phyloP scores from a whole-genome alignment of 2,329 filamentous ascomycete species.

The Aspergillus persii region DNA sequence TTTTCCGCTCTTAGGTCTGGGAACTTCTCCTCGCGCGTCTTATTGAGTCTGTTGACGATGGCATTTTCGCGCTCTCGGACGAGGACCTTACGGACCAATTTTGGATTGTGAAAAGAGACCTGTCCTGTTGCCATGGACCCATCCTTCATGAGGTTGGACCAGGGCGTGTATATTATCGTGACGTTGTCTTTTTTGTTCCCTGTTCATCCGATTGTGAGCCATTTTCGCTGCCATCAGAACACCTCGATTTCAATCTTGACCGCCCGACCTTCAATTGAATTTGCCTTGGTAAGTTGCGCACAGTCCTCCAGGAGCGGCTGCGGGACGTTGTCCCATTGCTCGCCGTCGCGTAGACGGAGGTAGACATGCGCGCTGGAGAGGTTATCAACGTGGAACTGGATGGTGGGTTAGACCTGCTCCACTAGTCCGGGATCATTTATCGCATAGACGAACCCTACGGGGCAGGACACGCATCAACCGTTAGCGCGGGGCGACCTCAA shows the following conservation, averaged over 20 bases:
- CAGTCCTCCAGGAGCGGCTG: conserved; percentile 75
- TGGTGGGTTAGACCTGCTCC: conserved; percentile 8
- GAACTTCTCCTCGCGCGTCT: conserved; percentile 85
- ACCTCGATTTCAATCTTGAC: background rate
- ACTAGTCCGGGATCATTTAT: background rate
- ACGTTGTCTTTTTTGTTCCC: conserved; percentile 99
- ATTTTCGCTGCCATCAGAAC: background rate
- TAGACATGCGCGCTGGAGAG: conserved; percentile 96
- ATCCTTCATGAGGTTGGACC: conserved; percentile 93
- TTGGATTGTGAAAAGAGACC: conserved; percentile 87
- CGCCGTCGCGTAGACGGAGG: conserved; percentile 73
- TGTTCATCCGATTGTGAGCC: conserved; percentile 35
- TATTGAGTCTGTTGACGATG: conserved; percentile 96
- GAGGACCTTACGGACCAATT: conserved; percentile 76
- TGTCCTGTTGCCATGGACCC: conserved; percentile 94
- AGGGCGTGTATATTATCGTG: conserved; percentile 94
- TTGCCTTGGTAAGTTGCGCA: conserved; percentile 97
- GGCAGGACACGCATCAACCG: background rate
- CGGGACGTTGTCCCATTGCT: conserved; percentile 81
- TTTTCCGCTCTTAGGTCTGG: conserved; percentile 81
- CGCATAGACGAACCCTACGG: conserved; percentile 31
- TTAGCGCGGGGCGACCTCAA: background rate
- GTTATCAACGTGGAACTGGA: conserved; percentile 93
- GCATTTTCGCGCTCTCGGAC: conserved; percentile 79
- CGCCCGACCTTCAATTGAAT: conserved; percentile 83